phyloP scores from a whole-genome alignment of 2,329 filamentous ascomycete species.

The Stylonectria norvegica region DNA sequence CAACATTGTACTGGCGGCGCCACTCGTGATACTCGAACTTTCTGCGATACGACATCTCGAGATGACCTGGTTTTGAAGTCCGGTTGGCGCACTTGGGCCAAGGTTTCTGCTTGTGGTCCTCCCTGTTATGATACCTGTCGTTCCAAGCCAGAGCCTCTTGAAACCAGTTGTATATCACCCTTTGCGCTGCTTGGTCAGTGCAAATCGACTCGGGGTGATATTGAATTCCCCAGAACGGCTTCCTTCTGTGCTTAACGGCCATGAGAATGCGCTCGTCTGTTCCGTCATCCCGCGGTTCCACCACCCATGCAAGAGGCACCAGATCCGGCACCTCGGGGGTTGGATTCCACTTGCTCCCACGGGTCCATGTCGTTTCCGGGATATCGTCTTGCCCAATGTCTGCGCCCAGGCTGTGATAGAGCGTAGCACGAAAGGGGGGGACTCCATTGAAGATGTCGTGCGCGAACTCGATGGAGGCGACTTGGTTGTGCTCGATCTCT shows the following conservation, averaged over 20 bases:
- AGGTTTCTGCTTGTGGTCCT: constrained; percentile 1
- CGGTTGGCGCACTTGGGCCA: no score
- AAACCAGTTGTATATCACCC: constrained; percentile 75
- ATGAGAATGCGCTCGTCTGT: constrained; percentile 62
- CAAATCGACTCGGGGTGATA: constrained; percentile 90
- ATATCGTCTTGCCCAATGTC: constrained; percentile 50
- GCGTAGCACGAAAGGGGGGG: constrained; percentile 62
- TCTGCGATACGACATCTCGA: no score
- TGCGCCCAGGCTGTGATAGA: constrained; percentile 67
- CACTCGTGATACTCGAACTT: no score
- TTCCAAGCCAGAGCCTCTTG: constrained; percentile 61
- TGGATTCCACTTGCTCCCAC: constrained; percentile 39
- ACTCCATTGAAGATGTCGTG: constrained; percentile 64
- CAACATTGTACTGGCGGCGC: no score
- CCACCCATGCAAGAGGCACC: constrained; percentile 61
- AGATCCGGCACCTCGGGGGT: constrained; percentile 38
- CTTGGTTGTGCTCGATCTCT: constrained; percentile 52
- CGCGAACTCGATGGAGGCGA: constrained; percentile 15
- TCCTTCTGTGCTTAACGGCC: constrained; percentile 64
- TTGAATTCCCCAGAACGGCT: constrained; percentile 83
- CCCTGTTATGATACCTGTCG: constrained; percentile 22
- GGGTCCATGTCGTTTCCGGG: constrained; percentile 33
- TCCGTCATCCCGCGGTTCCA: constrained; percentile 39
- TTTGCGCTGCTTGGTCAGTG: constrained; percentile 64
- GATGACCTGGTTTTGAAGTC: no score